Evolutionary conservation across 2,329 filamentous ascomycete genomes (phyloP), one percentile per base, ranked within the genome.

Genomic region (Ampelomyces quisqualis): DNA sequence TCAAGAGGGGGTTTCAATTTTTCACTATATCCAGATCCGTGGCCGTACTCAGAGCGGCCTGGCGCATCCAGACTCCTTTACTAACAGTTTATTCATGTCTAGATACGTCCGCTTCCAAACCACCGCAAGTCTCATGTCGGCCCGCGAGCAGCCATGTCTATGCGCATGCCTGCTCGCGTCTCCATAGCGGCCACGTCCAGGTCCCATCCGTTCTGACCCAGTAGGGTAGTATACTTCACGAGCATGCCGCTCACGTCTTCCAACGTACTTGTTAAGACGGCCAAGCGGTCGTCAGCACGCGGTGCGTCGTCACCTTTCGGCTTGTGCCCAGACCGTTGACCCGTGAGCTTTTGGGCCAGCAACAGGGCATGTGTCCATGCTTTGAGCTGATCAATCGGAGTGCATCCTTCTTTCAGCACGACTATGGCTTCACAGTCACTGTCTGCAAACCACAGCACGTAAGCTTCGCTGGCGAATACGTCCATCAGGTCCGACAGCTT

Each of bases 331-430:
- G 35, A 33, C 30, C 28, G 40, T 26, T 24, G 30, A 31, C 20
- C 32, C 47, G 24, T 38, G 32, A 42, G 51, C 49, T 43, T 57
- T 49, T 32, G 51, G 27, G 74, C 74, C 22, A 77, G 62, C 29
- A 77, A 58, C 21, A 84, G 61, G 7, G 79, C 80, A 58, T 84
- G 81, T 55, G 74, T 74, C 81, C 82, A 86, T 19, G 79, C 81
- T 53, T 76, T 76, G 6, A 86, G 64, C 46, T 84, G 77, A 14
- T 74, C 69, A 15, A 55, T 57, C 9, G 77, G 62, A 2, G 69
- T 69, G 14, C 74, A 77, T 2, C 69, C 73, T 38, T 78, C 74
- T 64, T 88, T 88, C 31, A 91, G 64, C 8, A 84, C 76, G 47
- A 90, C 83, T 27, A 75, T 73, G 24, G 70, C 74, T 42, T 73